Evolutionary conservation across 2,329 filamentous ascomycete genomes (phyloP).

Genomic region (Xylaria sp.): DNA sequence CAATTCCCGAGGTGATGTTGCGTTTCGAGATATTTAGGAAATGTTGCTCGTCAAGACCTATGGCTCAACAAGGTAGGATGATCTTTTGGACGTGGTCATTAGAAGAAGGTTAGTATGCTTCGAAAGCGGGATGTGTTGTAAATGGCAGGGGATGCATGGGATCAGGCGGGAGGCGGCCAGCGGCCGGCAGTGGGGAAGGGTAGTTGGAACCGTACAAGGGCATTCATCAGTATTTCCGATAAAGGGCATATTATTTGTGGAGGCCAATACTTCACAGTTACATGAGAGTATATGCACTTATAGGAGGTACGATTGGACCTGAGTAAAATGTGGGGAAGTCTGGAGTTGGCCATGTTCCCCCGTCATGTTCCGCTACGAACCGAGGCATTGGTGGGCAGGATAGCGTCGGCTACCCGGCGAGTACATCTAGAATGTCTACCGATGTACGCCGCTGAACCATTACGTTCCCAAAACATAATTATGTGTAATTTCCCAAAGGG

Average conservation of each 20-base stretch:
- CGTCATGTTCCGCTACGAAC: conserved; percentile 39
- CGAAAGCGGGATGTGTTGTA: conserved; percentile 21
- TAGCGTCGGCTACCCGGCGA: conserved; percentile 28
- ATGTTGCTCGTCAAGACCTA: background rate
- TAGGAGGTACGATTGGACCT: background rate
- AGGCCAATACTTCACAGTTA: background rate
- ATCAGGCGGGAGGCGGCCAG: conserved; percentile 11
- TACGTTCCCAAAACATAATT: background rate
- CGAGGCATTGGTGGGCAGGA: conserved; percentile 38
- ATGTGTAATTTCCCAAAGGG: background rate
- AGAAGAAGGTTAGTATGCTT: conserved; percentile 7
- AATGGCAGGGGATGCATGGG: conserved; percentile 5
- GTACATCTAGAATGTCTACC: conserved; percentile 2
- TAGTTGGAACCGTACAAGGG: background rate
- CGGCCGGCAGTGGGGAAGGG: background rate
- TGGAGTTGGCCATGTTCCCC: background rate
- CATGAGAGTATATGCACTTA: conserved; percentile 4
- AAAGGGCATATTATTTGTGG: background rate
- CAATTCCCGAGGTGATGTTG: background rate
- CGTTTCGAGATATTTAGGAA: background rate
- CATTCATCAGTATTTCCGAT: background rate
- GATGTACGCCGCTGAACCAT: background rate
- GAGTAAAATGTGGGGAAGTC: background rate
- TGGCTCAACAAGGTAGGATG: background rate
- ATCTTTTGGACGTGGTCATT: background rate